A percentile compares a stretch with the other conserved stretches of the same genome.
Conservation (phyloP, 768 basidiomycete species). For the Boletus rubropictus region DNA sequence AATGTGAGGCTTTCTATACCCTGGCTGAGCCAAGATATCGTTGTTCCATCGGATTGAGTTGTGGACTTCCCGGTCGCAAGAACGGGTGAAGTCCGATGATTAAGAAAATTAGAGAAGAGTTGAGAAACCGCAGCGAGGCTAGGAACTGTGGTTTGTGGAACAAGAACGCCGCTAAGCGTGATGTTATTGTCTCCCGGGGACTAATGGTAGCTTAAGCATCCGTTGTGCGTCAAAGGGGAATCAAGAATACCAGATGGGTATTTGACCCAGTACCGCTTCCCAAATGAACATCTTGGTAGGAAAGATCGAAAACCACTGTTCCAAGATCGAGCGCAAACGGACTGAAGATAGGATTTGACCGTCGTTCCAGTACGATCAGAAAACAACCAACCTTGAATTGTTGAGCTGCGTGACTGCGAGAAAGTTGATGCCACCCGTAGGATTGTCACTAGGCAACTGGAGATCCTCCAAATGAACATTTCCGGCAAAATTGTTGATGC, state of each 20-base stretch:
- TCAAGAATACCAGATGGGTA: constrained; percentile 41
- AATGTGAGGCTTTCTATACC: constrained; percentile 55
- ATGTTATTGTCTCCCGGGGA: constrained; percentile 52
- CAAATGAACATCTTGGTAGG: constrained; percentile 51
- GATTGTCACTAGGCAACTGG: constrained; percentile 60
- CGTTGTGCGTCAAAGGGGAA: background rate
- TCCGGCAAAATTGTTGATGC: constrained; percentile 56
- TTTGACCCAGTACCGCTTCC: constrained; percentile 51
- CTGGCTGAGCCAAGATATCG: constrained; percentile 61
- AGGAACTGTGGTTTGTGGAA: constrained; percentile 43
- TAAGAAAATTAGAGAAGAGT: constrained; percentile 69
- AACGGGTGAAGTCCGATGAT: constrained; percentile 53
- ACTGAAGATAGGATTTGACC: constrained; percentile 28
- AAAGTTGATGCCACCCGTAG: constrained; percentile 64
- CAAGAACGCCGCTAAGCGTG: constrained; percentile 50
- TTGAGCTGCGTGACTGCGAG: constrained; percentile 47
- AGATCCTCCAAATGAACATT: constrained; percentile 53
- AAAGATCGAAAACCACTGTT: constrained; percentile 56
- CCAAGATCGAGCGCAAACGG: constrained; percentile 68
- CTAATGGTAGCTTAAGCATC: constrained; percentile 27
- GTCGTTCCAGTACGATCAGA: background rate
- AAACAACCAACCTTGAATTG: constrained; percentile 47
- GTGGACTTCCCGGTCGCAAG: constrained; percentile 57
- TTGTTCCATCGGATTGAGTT: constrained; percentile 47
- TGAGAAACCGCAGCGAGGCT: constrained; percentile 48